Percentiles rank a stretch among this genome's conserved stretches.
These are phyloP conservation scores for Penicillium crystallinum DNA, from an alignment of 495 filamentous ascomycete genomes.

Conservation along the genomic window DNA sequence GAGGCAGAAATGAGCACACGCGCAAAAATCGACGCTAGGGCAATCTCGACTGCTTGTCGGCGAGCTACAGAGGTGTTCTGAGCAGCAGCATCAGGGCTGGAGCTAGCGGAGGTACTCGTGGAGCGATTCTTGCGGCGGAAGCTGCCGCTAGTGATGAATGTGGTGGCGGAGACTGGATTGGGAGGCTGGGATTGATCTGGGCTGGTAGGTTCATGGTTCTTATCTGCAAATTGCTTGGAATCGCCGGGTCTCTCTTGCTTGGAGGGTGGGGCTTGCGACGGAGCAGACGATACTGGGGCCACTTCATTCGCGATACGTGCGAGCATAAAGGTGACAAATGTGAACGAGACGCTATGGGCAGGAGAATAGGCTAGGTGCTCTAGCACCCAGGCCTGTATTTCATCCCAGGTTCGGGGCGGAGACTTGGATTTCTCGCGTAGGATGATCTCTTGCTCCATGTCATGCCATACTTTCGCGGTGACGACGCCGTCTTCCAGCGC, in stretches of 20 bases:
- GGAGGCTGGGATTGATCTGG: constrained; percentile 8
- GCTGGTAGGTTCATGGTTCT: neutral
- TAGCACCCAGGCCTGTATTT: constrained; percentile 61
- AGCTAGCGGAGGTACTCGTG: constrained; percentile 11
- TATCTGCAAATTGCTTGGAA: constrained; percentile 7
- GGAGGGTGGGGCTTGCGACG: neutral
- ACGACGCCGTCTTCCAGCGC: constrained; percentile 74
- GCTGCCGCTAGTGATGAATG: constrained; percentile 30
- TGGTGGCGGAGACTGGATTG: constrained; percentile 22
- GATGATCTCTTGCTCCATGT: constrained; percentile 59
- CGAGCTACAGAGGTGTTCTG: constrained; percentile 17
- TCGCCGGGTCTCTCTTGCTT: neutral
- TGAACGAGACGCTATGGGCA: constrained; percentile 77
- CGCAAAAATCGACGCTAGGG: constrained; percentile 31
- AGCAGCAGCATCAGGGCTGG: neutral
- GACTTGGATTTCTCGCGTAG: constrained; percentile 46
- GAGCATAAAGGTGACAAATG: constrained; percentile 79
- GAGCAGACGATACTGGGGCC: constrained; percentile 24
- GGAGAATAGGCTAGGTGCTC: constrained; percentile 68
- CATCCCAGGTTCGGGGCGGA: constrained; percentile 48
- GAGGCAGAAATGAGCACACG: constrained; percentile 31
- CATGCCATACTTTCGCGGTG: constrained; percentile 59
- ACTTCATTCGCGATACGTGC: constrained; percentile 45
- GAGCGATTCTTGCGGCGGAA: constrained; percentile 30
- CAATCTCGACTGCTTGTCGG: constrained; percentile 34